phyloP scores from a whole-genome alignment of 228 moss, liverwort and hornwort genomes.

The Sphagnum fallax region DNA sequence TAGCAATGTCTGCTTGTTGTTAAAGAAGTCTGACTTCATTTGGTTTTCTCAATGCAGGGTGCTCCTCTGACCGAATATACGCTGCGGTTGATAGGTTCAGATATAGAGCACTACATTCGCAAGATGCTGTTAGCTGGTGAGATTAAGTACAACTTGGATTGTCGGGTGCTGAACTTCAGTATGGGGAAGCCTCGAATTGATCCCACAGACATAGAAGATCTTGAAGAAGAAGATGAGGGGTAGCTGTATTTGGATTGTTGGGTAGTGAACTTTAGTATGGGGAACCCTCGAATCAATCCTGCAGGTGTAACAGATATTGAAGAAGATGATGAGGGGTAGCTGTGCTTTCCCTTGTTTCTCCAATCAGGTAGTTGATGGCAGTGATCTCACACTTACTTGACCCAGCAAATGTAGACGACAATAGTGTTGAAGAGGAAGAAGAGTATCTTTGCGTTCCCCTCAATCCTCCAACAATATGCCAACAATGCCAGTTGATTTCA shows the following conservation, averaged over 20 bases:
- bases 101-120: conserved; percentile 89
- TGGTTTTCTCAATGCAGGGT: conserved; percentile 42
- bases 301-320: conserved; percentile 48
- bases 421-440: no score
- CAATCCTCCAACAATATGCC: no score
- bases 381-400: no score
- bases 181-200: conserved; percentile 91
- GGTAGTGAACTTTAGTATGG: conserved; percentile 97
- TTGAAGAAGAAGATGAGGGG: conserved; percentile 44
- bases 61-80: conserved; percentile 91
- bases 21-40: not conserved
- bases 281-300: conserved; percentile 72
- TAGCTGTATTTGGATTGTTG: conserved; percentile 49
- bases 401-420: no score
- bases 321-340: conserved; percentile 33
- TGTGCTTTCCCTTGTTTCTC: conserved; percentile 3
- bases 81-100: conserved; percentile 89
- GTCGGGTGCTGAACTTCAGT: conserved; percentile 89
- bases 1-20: not conserved
- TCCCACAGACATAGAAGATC: conserved; percentile 49
- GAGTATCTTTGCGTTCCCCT: no score
- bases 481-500: no score
- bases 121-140: conserved; percentile 85
- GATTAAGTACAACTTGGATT: conserved; percentile 88
- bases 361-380: no score